Evolutionary conservation across 352 stramenopile species (phyloP), one percentile per base, ranked within the genome.

Genomic region (Pelagophyceae sp.): DNA sequence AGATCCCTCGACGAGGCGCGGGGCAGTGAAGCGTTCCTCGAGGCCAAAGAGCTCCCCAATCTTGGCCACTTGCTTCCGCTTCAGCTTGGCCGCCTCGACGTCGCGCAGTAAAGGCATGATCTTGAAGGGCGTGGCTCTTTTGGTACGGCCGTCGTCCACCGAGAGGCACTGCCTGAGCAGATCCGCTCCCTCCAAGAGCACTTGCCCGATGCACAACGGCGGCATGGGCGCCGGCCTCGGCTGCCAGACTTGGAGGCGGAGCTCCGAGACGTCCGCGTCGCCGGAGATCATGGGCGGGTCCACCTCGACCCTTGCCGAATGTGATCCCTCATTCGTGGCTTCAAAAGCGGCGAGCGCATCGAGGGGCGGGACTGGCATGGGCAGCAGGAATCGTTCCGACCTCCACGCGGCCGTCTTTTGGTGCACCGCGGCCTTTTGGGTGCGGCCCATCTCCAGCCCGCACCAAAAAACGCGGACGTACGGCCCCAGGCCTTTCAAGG

Each of bases 161-260:
- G 3, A 15, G 64, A 31, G 40, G 35, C 64, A 72, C 64, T 72
- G 64, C 6, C 64, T 19, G 3, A 72, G 35, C 6, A 72, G 35
- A n/a, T 72, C 64, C 64, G 31, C 11, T 15, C 64, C 64, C 29
- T 72, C 64, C 11, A 72, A 32, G 35, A 72, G 64, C 19, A 50
- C 64, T 32, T 72, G 64, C 6, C 64, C 64, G 64, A 33, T 20
- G 35, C 64, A 72, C 6, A 38, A 1, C 61, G 19, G 61, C 1
- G 3, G 3, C 3, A 71, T 40, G 2, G 61, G 29, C 33, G 11
- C 27, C 23, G 58, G 11, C 29, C 61, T 3, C 33, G 17, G 29
- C 1, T 11, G 6, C 61, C 61, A 71, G 19, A 71, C 61, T 38
- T 71, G n/a, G 25, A 71, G 61, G 29, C 61, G 61, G 15, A 71